Evolutionary conservation across 2,329 filamentous ascomycete species (phyloP).

Genomic region (Emmonsiellopsis sp.): DNA sequence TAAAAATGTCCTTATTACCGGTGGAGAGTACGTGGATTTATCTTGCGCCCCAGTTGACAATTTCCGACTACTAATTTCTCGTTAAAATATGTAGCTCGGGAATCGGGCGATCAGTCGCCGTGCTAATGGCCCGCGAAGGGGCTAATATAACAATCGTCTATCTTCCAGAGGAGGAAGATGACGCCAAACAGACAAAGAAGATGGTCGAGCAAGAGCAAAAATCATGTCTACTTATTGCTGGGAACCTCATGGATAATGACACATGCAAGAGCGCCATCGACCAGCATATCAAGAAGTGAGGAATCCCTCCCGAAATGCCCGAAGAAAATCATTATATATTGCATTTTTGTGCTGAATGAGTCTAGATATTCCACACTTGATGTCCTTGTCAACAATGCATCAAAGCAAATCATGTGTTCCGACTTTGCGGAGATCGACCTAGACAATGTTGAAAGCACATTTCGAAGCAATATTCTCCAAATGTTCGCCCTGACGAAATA

Average conservation of each 20-base stretch:
- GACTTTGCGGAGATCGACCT: slow-evolving; percentile 48
- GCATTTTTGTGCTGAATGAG: not conserved
- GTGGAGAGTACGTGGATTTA: slow-evolving; percentile 41
- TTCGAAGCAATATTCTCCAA: slow-evolving; percentile 48
- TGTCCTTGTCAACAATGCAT: slow-evolving; percentile 52
- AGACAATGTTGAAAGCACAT: slow-evolving; percentile 46
- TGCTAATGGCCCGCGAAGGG: slow-evolving; percentile 50
- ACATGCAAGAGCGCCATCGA: slow-evolving; percentile 45
- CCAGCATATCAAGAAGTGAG: slow-evolving; percentile 43
- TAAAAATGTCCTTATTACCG: slow-evolving; percentile 47
- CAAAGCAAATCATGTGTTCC: slow-evolving; percentile 46
- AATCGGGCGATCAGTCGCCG: slow-evolving; percentile 47
- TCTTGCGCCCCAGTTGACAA: not conserved
- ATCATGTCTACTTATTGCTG: slow-evolving; percentile 40
- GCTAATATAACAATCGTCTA: slow-evolving; percentile 49
- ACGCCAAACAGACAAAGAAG: slow-evolving; percentile 46
- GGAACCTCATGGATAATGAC: slow-evolving; percentile 42
- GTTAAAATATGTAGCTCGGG: slow-evolving; percentile 35
- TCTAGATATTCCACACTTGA: slow-evolving; percentile 25
- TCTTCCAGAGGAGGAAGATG: slow-evolving; percentile 47
- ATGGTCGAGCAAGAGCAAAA: slow-evolving; percentile 44
- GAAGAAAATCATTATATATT: not conserved
- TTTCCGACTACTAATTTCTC: not conserved
- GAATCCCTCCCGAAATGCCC: slow-evolving; percentile 4
- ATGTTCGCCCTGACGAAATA: slow-evolving; percentile 55